These are phyloP conservation scores for Straminergon stramineum DNA, from an alignment of 225 moss, liverwort and hornwort species.

Conservation along the genomic window DNA sequence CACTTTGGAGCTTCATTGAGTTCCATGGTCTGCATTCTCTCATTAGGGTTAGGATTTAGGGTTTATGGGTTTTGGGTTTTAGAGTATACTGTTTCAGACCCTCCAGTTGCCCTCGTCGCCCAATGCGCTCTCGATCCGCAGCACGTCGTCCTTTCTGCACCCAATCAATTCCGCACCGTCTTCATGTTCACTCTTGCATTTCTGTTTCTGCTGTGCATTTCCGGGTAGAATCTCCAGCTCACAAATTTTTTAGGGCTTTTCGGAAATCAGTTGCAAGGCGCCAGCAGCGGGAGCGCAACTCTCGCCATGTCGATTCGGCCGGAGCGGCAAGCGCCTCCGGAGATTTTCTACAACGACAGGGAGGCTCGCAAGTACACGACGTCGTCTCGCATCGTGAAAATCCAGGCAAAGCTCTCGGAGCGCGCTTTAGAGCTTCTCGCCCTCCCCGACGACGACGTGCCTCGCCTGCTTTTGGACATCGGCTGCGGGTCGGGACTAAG, in stretches of 20 bases:
- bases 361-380: constrained; percentile 97
- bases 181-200: neutral
- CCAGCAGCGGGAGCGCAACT: neutral
- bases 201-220: neutral
- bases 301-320: constrained; percentile 76
- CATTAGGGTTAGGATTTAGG: neutral
- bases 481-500: constrained; percentile 94
- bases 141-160: neutral
- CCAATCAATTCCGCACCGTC: neutral
- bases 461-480: constrained; percentile 77
- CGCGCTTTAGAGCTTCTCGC: constrained; percentile 91
- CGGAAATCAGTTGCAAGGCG: neutral
- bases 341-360: constrained; percentile 84
- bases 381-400: constrained; percentile 85
- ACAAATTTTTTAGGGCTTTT: neutral
- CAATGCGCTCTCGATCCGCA: neutral
- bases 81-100: neutral
- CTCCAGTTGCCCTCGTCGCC: too few species aligned
- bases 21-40: too few species aligned
- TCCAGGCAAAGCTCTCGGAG: constrained; percentile 82
- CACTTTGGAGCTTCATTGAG: neutral
- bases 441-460: constrained; percentile 61
- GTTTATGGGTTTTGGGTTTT: neutral
- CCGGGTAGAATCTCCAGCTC: neutral
- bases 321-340: constrained; percentile 92